These are phyloP conservation scores for Actinomortierella wolfii DNA, from an alignment of 371 early-diverging fungal genomes.

Conservation along the genomic window DNA sequence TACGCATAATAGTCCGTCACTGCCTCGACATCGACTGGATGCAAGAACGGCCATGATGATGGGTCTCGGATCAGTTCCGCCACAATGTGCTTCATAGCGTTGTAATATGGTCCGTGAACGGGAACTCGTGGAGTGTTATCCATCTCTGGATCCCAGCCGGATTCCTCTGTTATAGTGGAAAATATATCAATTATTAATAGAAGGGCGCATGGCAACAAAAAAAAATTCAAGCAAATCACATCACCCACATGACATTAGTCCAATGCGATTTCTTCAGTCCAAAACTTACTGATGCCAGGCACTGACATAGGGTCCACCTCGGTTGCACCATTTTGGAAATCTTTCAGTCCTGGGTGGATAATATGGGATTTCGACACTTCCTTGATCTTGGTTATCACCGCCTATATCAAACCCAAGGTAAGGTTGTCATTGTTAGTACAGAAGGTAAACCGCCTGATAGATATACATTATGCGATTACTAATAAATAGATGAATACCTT, in stretches of 20 bases:
- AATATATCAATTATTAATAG: too few species aligned
- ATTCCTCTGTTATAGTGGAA: constrained; percentile 62
- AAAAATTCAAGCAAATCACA: too few species aligned
- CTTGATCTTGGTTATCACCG: constrained; percentile 84
- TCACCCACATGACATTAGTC: too few species aligned
- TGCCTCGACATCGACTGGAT: constrained; percentile 92
- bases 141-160: constrained; percentile 93
- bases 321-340: constrained; percentile 64
- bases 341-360: constrained; percentile 78
- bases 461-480: too few species aligned
- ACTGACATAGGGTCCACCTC: constrained; percentile 60
- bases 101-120: constrained; percentile 60
- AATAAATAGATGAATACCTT: constrained; percentile 46
- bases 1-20: constrained; percentile 97
- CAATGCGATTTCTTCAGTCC: too few species aligned
- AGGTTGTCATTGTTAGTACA: too few species aligned
- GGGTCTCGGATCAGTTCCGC: constrained; percentile 79
- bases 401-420: constrained; percentile 53
- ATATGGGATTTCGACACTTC: constrained; percentile 73
- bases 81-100: constrained; percentile 76
- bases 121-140: constrained; percentile 66
- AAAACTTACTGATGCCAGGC: constrained; percentile 75
- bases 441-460: too few species aligned
- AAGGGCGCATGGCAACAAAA: too few species aligned
- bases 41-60: constrained; percentile 96